Conservation (phyloP, 306 rosid genomes). For the Glycine tomentella region DNA sequence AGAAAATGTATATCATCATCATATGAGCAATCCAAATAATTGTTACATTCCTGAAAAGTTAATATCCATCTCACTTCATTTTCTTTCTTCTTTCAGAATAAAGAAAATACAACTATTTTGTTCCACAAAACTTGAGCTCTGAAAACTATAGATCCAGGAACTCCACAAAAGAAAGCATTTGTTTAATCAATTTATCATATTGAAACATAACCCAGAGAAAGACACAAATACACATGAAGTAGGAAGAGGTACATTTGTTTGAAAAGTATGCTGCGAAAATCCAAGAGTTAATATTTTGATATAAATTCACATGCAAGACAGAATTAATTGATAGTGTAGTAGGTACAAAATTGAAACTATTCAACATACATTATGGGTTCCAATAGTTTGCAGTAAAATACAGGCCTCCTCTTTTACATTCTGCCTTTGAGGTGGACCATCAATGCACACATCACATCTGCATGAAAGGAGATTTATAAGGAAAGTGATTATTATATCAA, state of each 20-base stretch:
- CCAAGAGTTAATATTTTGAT: slow-evolving; percentile 12
- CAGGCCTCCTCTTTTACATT: slow-evolving; percentile 80
- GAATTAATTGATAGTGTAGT: slow-evolving; percentile 13
- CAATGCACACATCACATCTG: slow-evolving; percentile 88
- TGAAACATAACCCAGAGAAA: slow-evolving; percentile 33
- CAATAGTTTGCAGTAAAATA: slow-evolving; percentile 68
- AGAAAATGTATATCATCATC: slow-evolving; percentile 51
- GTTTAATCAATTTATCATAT: slow-evolving; percentile 24
- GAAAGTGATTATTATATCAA: slow-evolving; percentile 15
- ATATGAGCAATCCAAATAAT: slow-evolving; percentile 44
- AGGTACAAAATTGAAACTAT: slow-evolving; percentile 35
- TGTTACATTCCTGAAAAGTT: slow-evolving; percentile 52
- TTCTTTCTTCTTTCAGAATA: slow-evolving; percentile 15
- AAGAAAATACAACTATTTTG: slow-evolving; percentile 36
- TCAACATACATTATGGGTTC: slow-evolving; percentile 63
- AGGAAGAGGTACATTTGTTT: slow-evolving; percentile 17
- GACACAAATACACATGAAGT: neutral
- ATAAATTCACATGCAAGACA: slow-evolving; percentile 37
- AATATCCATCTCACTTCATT: slow-evolving; percentile 32
- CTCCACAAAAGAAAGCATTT: slow-evolving; percentile 33
- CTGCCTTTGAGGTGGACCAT: slow-evolving; percentile 79
- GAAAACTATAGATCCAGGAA: slow-evolving; percentile 40
- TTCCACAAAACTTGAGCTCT: slow-evolving; percentile 34
- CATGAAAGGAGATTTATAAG: slow-evolving; percentile 36
- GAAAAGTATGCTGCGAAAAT: slow-evolving; percentile 31